These are phyloP conservation scores for Apiosordaria backusii DNA, from an alignment of 495 filamentous ascomycete species.

Conservation along the genomic window DNA sequence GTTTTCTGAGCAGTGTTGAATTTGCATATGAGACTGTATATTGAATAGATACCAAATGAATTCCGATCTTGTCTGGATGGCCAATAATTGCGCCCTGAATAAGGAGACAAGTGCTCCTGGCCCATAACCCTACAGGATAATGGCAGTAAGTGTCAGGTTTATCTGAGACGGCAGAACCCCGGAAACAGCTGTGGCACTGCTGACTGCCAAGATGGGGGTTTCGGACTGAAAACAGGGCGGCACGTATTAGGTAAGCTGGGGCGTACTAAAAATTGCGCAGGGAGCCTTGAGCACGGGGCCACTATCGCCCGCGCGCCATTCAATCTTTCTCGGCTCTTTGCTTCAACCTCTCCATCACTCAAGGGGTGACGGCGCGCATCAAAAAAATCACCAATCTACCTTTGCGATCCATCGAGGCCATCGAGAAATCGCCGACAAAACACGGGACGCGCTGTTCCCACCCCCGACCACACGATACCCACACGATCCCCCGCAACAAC, in stretches of 20 bases:
- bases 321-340: conserved; percentile 42
- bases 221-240: neutral
- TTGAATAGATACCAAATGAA: neutral
- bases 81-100: too few relatives aligned
- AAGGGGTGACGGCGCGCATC: conserved; percentile 48
- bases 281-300: conserved; percentile 33
- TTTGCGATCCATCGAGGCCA: conserved; percentile 50
- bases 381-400: conserved; percentile 53
- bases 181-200: neutral
- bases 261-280: conserved; percentile 28
- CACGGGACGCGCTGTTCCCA: conserved; percentile 42
- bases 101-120: too few relatives aligned
- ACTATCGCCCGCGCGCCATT: conserved; percentile 42
- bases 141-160: neutral
- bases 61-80: too few relatives aligned
- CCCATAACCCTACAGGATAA: neutral
- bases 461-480: conserved; percentile 28
- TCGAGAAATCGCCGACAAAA: conserved; percentile 43
- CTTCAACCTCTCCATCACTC: conserved; percentile 54
- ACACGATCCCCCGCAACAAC: conserved; percentile 25
- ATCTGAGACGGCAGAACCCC: neutral
- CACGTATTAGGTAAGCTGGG: conserved; percentile 20
- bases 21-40: neutral
- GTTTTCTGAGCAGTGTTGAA: conserved; percentile 1
- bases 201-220: too few relatives aligned